These are phyloP conservation scores for Crucibulum parvulum DNA, from an alignment of 1,284 basidiomycete species.

Conservation along the genomic window DNA sequence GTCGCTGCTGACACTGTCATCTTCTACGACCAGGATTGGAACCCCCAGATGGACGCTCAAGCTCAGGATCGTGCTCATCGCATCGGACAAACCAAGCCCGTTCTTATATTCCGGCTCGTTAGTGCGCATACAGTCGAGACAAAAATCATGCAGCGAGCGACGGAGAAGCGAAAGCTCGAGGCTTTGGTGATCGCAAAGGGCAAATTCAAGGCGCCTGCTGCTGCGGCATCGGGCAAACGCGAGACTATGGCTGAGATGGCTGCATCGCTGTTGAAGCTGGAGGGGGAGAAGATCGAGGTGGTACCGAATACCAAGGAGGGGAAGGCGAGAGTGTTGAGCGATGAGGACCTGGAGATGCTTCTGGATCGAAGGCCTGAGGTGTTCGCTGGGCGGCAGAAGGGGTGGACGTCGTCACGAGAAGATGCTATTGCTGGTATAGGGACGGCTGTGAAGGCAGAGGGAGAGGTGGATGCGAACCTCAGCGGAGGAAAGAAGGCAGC, in stretches of 20 bases:
- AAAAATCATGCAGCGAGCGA: conserved; percentile 89
- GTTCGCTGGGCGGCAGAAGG: conserved; percentile 77
- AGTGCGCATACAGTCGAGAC: conserved; percentile 91
- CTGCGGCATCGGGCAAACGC: conserved; percentile 51
- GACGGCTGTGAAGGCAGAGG: conserved; percentile 9
- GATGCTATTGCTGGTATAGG: conserved; percentile 11
- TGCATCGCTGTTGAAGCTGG: conserved; percentile 79
- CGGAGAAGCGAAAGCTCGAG: conserved; percentile 90
- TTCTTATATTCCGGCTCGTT: conserved; percentile 89
- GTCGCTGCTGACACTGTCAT: conserved; percentile 95
- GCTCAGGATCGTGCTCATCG: conserved; percentile 96
- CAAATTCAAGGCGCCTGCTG: conserved; percentile 80
- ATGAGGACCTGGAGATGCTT: conserved; percentile 81
- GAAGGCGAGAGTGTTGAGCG: conserved; percentile 78
- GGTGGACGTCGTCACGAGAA: conserved; percentile 63
- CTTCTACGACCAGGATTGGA: conserved; percentile 97
- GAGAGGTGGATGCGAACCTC: no score
- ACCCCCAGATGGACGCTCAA: conserved; percentile 96
- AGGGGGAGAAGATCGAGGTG: conserved; percentile 91
- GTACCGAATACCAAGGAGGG: conserved; percentile 76
- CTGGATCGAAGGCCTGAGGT: conserved; percentile 86
- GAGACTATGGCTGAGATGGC: conserved; percentile 85
- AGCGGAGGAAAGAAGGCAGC: conserved; percentile 57
- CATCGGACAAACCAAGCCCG: conserved; percentile 91
- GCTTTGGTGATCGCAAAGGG: conserved; percentile 94